Evolutionary conservation across 2,329 filamentous ascomycete genomes (phyloP), one percentile per base, ranked within the genome.

Genomic region (Metarhizium anisopliae): DNA sequence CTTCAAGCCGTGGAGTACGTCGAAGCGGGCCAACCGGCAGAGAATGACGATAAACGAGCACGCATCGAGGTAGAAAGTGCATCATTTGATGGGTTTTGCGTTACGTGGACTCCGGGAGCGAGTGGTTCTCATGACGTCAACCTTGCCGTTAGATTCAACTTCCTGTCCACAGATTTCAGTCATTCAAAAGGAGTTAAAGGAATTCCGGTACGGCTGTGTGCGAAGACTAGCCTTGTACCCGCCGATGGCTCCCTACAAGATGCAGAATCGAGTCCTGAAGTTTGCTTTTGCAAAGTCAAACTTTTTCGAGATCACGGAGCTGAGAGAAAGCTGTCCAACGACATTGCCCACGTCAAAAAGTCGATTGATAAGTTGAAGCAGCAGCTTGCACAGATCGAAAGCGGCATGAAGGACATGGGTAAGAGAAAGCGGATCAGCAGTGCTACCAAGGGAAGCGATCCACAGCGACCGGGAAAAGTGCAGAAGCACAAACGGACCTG

Each of bases 171-270:
- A 8, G 94, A 99, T 68, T 99, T 97, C 68, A 97, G 93, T 70
- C 94, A 97, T 67, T 97, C 94, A 10, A 99, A 99, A 68, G 94
- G 94, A 50, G 94, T 99, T 51, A 99, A 97, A 72, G 94, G 94
- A 40, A 96, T 97, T 61, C 93, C 94, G 0, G 92, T 99, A 4
- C 80, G 94, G 55, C 80, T 97, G 0, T 97, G 93, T 70, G 85
- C 92, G 14, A 97, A 97, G 72, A 97, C 94, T 0, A 87, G 88
- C 60, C 72, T 85, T 11, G 58, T 93, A 1, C 73, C 79, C 0
- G 72, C 77, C 16, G 78, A 79, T 30, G 72, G 77, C 8, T 76
- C 78, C 2, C 74, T 76, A 14, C 72, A 74, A 4, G 69, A 76
- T 1, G 67, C 72, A 8, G 77, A 74, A 32, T 68, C 73, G 16